These are phyloP conservation scores for Iris pallida DNA, from an alignment of 116 monocot species.

Conservation along the genomic window DNA sequence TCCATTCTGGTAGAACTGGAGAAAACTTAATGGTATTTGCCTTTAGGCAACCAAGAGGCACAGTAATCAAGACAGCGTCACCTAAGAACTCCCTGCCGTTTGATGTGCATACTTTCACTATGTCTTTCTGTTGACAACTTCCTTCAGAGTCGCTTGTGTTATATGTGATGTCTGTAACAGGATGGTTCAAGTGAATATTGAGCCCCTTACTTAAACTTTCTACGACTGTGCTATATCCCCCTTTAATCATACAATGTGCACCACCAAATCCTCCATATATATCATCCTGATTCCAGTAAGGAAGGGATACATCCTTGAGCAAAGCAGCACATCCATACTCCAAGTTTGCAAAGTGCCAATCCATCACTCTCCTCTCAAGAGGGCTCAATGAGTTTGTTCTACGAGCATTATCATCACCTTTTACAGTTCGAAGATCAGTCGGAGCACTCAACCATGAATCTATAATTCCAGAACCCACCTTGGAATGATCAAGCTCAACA, in stretches of 20 bases:
- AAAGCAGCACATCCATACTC: slow-evolving; percentile 97
- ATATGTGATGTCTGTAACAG: slow-evolving; percentile 67
- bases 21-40: slow-evolving; percentile 75
- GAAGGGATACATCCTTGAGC: slow-evolving; percentile 89
- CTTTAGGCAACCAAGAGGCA: slow-evolving; percentile 96
- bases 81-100: slow-evolving; percentile 57
- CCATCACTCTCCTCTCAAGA: slow-evolving; percentile 93
- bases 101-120: slow-evolving; percentile 70
- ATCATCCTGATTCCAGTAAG: slow-evolving; percentile 99
- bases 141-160: slow-evolving; percentile 13
- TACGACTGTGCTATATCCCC: slow-evolving; percentile 72
- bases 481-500: slow-evolving; percentile 24
- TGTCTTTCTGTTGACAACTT: slow-evolving; percentile 12
- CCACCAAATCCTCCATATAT: slow-evolving; percentile 98
- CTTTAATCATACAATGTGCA: slow-evolving; percentile 99
- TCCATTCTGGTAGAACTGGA: slow-evolving; percentile 89
- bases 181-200: slow-evolving; percentile 66
- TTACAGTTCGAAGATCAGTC: slow-evolving; percentile 3
- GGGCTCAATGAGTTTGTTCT: slow-evolving; percentile 52
- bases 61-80: slow-evolving; percentile 88
- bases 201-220: slow-evolving; percentile 70
- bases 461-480: slow-evolving; percentile 11
- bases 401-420: slow-evolving; percentile 7
- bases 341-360: slow-evolving; percentile 99
- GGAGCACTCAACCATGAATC: slow-evolving; percentile 8